These are phyloP conservation scores for Chlamydomonas sp. DNA, from an alignment of 139 green algal genomes.

Conservation along the genomic window DNA sequence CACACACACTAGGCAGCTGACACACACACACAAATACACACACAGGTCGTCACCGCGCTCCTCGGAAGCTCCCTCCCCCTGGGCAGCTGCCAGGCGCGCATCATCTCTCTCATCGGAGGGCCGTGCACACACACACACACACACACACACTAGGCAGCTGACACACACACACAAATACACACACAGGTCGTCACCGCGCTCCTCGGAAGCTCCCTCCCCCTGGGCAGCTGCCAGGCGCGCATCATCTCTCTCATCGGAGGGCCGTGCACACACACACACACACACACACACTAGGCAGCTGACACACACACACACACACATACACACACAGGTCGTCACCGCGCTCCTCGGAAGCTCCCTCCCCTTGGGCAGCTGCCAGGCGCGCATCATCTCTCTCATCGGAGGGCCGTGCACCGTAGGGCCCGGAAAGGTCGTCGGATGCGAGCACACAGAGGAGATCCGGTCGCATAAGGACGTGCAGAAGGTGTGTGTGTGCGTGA, in stretches of 20 bases:
- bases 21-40: too few species aligned
- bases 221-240: too few species aligned
- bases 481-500: too few species aligned
- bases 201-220: not conserved
- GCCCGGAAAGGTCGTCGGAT: conserved; percentile 71
- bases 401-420: conserved; percentile 89
- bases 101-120: conserved; percentile 91
- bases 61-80: too few species aligned
- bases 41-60: too few species aligned
- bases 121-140: conserved; percentile 66
- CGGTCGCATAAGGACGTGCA: conserved; percentile 70
- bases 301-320: conserved; percentile 33
- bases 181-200: too few species aligned
- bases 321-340: conserved; percentile 59
- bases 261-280: too few species aligned
- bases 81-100: conserved; percentile 58
- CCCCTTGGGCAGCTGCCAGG: conserved; percentile 54
- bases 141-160: not conserved
- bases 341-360: conserved; percentile 73
- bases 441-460: conserved; percentile 82
- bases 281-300: too few species aligned
- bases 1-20: too few species aligned
- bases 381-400: conserved; percentile 84
- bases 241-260: too few species aligned
- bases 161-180: not conserved